A percentile compares a stretch with the other conserved stretches of the same genome.
Evolutionary conservation across 2,329 filamentous ascomycete species (phyloP).

Genomic region (Xylaria sp.): DNA sequence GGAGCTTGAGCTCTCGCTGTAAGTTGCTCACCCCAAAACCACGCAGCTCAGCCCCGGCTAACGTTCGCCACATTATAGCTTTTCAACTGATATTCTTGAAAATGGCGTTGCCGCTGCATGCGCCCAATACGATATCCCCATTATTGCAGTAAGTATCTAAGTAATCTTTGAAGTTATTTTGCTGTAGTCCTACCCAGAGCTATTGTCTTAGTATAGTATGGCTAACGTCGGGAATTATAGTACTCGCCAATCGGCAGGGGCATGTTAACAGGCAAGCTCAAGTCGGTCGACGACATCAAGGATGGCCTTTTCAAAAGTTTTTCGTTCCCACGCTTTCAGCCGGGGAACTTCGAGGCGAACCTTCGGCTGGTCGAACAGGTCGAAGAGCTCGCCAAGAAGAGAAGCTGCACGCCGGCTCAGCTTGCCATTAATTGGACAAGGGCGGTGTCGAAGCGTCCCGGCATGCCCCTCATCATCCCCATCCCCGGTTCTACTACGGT

Average conservation of each 20-base stretch:
- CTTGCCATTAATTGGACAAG: constrained; percentile 74
- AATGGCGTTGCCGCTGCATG: constrained; percentile 68
- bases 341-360: constrained; percentile 71
- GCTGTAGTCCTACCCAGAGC: neutral
- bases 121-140: constrained; percentile 64
- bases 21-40: constrained; percentile 50
- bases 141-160: constrained; percentile 53
- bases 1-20: constrained; percentile 53
- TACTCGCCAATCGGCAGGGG: constrained; percentile 70
- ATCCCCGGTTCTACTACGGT: constrained; percentile 71
- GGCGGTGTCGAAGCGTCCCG: constrained; percentile 59
- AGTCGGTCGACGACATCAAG: constrained; percentile 57
- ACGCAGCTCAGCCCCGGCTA: constrained; percentile 58
- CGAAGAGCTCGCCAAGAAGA: constrained; percentile 65
- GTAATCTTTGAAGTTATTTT: neutral
- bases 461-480: constrained; percentile 68
- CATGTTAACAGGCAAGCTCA: constrained; percentile 62
- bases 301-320: constrained; percentile 54
- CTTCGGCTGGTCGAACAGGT: constrained; percentile 68
- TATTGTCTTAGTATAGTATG: neutral
- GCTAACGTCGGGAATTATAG: neutral
- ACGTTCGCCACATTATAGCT: constrained; percentile 61
- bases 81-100: constrained; percentile 63
- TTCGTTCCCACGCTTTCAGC: constrained; percentile 59
- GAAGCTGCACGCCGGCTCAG: constrained; percentile 69